These are phyloP conservation scores for Typha latifolia DNA, from an alignment of 176 grass and related monocot genomes.

Conservation along the genomic window DNA sequence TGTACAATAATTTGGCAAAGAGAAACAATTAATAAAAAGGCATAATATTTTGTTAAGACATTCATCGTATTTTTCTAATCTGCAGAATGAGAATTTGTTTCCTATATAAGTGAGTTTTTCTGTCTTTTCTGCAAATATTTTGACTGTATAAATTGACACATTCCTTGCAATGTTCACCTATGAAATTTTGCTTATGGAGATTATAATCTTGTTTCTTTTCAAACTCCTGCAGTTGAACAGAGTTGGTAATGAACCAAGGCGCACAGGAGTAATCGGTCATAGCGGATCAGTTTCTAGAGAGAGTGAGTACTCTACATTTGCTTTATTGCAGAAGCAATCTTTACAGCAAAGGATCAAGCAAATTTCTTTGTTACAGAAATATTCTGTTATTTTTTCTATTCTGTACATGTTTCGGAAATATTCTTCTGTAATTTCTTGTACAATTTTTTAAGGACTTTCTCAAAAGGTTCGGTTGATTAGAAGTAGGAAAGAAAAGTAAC, in stretches of 20 bases:
- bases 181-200: neutral
- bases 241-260: conserved; percentile 34
- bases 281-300: conserved; percentile 35
- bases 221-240: conserved; percentile 30
- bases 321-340: neutral
- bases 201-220: neutral
- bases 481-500: too few species aligned
- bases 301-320: conserved; percentile 22
- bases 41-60: too few species aligned
- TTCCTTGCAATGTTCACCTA: neutral
- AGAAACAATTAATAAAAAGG: too few species aligned
- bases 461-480: too few species aligned
- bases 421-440: too few species aligned
- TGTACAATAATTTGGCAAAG: too few species aligned
- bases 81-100: too few species aligned
- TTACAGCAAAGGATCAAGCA: neutral
- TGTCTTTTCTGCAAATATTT: too few species aligned
- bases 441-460: too few species aligned
- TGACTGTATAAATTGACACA: too few species aligned
- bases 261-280: conserved; percentile 18
- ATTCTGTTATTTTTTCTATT: neutral
- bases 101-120: too few species aligned
- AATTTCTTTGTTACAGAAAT: neutral
- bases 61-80: too few species aligned
- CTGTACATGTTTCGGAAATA: neutral